Evolutionary conservation across 345 rosid species (phyloP).

Genomic region (Brassica incana): DNA sequence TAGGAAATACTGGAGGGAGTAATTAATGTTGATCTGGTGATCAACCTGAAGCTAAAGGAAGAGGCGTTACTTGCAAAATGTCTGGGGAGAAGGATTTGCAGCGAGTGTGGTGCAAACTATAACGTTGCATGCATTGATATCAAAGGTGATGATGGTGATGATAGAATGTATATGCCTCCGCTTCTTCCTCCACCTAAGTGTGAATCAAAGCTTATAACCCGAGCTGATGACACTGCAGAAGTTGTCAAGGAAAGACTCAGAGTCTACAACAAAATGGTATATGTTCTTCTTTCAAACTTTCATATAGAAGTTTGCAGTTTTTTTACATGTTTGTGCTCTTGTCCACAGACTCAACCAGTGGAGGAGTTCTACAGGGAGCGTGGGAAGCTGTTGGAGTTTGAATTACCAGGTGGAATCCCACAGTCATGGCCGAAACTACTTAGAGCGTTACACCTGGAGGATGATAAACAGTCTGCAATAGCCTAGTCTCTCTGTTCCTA

Average conservation of each 20-base stretch:
- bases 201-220: constrained; percentile 74
- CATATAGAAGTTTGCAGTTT: not conserved
- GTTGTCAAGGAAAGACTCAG: constrained; percentile 84
- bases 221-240: constrained; percentile 91
- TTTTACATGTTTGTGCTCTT: not conserved
- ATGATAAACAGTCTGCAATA: constrained; percentile 61
- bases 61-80: constrained; percentile 94
- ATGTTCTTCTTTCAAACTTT: not conserved
- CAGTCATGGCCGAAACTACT: constrained; percentile 97
- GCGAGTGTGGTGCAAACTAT: constrained; percentile 86
- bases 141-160: constrained; percentile 62
- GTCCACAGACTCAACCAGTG: constrained; percentile 72
- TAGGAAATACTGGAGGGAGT: constrained; percentile 96
- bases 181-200: constrained; percentile 94
- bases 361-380: constrained; percentile 81
- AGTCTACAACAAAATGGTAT: constrained; percentile 74
- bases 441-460: constrained; percentile 75
- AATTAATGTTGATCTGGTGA: constrained; percentile 72
- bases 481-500: constrained; percentile 43
- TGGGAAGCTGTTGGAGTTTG: constrained; percentile 80
- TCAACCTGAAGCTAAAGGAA: constrained; percentile 82
- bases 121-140: constrained; percentile 86
- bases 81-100: constrained; percentile 91
- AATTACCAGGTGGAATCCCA: constrained; percentile 96
- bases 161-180: constrained; percentile 87